Evolutionary conservation across 805 yeast genomes (phyloP).

Genomic region (Deakozyma indianensis): DNA sequence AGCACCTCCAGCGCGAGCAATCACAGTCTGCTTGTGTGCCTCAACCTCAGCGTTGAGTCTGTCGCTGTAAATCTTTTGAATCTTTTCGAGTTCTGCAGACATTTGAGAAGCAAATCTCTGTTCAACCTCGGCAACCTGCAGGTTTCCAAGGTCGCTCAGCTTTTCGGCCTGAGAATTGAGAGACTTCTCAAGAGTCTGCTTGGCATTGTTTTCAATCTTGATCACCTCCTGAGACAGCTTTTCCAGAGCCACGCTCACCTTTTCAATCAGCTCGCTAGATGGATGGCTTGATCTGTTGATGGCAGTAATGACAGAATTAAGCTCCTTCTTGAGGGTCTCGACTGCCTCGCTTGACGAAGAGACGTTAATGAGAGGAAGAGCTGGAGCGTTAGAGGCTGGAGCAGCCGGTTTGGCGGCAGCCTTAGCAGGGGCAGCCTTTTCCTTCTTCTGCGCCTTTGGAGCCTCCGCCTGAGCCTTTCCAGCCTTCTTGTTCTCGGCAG

Average conservation of each 20-base stretch:
- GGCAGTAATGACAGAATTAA: constrained; percentile 22
- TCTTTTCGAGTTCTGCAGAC: constrained; percentile 36
- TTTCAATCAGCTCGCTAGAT: constrained; percentile 5
- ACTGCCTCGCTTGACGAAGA: constrained; percentile 11
- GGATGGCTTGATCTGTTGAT: constrained; percentile 20
- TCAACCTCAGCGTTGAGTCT: constrained; percentile 51
- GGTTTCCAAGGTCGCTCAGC: constrained; percentile 14
- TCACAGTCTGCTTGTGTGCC: constrained; percentile 48
- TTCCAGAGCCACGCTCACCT: constrained; percentile 12
- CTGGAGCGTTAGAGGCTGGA: constrained; percentile 9
- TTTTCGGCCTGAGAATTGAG: constrained; percentile 20
- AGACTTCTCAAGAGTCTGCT: constrained; percentile 12
- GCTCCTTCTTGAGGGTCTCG: constrained; percentile 9
- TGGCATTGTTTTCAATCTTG: constrained; percentile 8
- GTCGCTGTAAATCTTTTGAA: constrained; percentile 43
- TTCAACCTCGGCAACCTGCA: constrained; percentile 14
- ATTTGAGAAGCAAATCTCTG: constrained; percentile 15
- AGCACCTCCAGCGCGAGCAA: constrained; percentile 61
- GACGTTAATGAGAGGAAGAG: constrained; percentile 10
- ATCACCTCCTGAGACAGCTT: constrained; percentile 11
- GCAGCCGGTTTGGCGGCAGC: constrained; percentile 9
- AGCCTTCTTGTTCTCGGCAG: constrained; percentile 12
- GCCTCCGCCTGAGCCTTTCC: constrained; percentile 6
- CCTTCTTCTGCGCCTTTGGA: constrained; percentile 3
- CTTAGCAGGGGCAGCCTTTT: constrained; percentile 4